Conservation (phyloP, 257 asterid species). For the Lantana camara region DNA sequence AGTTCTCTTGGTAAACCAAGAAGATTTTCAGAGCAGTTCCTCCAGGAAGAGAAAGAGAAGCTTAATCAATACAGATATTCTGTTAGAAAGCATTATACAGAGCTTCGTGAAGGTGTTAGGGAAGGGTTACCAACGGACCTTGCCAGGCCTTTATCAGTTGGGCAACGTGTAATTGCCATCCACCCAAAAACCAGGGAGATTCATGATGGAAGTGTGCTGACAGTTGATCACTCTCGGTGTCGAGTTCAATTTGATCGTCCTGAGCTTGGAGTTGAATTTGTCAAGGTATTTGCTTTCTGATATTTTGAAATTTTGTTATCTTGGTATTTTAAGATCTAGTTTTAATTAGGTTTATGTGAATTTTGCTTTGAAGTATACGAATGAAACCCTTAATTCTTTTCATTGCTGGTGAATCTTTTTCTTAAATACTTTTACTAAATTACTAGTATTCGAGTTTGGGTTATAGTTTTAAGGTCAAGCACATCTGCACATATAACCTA, state of each 20-base stretch:
- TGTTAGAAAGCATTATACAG: slow-evolving; percentile 84
- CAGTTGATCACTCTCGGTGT: slow-evolving; percentile 86
- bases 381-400: background rate
- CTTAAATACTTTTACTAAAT: background rate
- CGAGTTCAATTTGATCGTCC: slow-evolving; percentile 88
- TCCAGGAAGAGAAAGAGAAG: slow-evolving; percentile 94
- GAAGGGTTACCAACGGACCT: slow-evolving; percentile 93
- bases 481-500: background rate
- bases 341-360: slow-evolving; percentile 16
- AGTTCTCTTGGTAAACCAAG: slow-evolving; percentile 98
- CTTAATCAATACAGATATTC: slow-evolving; percentile 81
- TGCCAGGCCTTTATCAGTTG: slow-evolving; percentile 91
- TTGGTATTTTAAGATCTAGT: slow-evolving; percentile 1
- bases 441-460: background rate
- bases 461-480: slow-evolving; percentile 4
- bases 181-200: slow-evolving; percentile 97
- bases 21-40: slow-evolving; percentile 85
- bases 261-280: slow-evolving; percentile 94
- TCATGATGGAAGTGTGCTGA: slow-evolving; percentile 87
- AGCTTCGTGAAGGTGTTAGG: slow-evolving; percentile 80
- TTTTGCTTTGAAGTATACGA: background rate
- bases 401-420: slow-evolving; percentile 5
- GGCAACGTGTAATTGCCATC: slow-evolving; percentile 91
- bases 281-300: slow-evolving; percentile 56
- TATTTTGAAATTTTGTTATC: background rate